Evolutionary conservation across 306 rosid species (phyloP), one percentile per base, ranked within the genome.

Genomic region (Vachellia pachyceras): DNA sequence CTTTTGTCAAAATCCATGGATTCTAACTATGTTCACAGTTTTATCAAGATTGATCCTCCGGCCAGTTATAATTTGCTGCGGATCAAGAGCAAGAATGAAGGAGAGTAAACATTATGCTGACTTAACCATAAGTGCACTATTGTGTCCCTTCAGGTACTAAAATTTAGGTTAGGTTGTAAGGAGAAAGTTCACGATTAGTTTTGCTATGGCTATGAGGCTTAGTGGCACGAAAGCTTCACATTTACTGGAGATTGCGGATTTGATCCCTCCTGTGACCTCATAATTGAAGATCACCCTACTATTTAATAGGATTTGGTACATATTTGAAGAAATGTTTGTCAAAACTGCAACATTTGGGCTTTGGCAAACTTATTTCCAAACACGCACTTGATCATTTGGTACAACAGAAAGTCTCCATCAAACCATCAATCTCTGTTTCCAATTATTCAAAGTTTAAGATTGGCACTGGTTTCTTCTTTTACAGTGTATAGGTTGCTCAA

Each of bases 391-490:
- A 55, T 55, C 33, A 20, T 55, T 9, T 55, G 29, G 8, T 55
- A 55, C 33, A 20, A 55, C n/a, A 7, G 23, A 18, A 2, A 9
- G 33, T 20, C 63, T 20, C 63, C 25, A 20, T 20, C 33, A 55
- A 20, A 12, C 33, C 13, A 55, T 55, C 63, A 55, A 20, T 55
- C 11, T 14, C 41, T 14, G 71, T 55, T 65, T 82, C 54, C 12
- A 65, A 7, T 74, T 78, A 42, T 66, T 84, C n/a, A 29, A 36
- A 69, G 69, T 78, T 44, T 10, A 73, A n/a, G n/a, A n/a, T 50
- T 50, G 58, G 45, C 35, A 44, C 44, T 64, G 78, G 60, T 72
- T 79, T 69, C 13, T 60, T 60, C 39, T 60, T 11, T n/a, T 33
- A 60, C 45, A 40, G 23, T 67, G 73, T 12, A 23, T 9, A 22